These are phyloP conservation scores for Nakaseomyces kungkrabaensis DNA, from an alignment of 1,139 yeast species.

Conservation along the genomic window DNA sequence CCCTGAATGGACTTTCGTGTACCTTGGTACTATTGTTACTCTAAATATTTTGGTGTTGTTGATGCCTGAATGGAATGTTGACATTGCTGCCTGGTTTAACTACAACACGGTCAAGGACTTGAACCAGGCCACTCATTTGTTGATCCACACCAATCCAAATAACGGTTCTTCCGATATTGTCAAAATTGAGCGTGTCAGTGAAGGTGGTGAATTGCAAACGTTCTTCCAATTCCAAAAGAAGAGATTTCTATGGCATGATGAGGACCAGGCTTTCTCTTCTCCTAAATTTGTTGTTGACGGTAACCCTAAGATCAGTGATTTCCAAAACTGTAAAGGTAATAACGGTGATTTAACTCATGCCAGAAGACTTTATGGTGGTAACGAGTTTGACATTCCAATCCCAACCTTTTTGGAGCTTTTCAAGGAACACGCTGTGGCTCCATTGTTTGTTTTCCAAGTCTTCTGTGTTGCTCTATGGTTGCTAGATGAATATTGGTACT, in stretches of 20 bases:
- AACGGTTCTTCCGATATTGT: constrained; percentile 81
- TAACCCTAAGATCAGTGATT: constrained; percentile 45
- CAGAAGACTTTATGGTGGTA: constrained; percentile 64
- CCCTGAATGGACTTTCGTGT: constrained; percentile 75
- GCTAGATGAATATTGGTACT: constrained; percentile 96
- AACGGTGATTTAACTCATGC: constrained; percentile 46
- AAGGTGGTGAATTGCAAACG: constrained; percentile 54
- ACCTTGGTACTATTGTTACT: constrained; percentile 61
- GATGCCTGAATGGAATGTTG: constrained; percentile 92
- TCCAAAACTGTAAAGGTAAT: constrained; percentile 58
- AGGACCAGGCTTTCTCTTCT: constrained; percentile 54
- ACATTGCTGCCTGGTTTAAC: constrained; percentile 62
- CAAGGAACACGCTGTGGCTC: constrained; percentile 97
- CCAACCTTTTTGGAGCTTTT: constrained; percentile 87
- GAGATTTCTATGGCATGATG: constrained; percentile 62
- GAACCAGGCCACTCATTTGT: constrained; percentile 57
- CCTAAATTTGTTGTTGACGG: constrained; percentile 72
- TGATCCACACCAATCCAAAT: constrained; percentile 75
- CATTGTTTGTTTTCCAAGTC: constrained; percentile 91
- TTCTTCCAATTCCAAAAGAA: constrained; percentile 88
- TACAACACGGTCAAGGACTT: constrained; percentile 44
- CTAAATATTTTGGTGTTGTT: constrained; percentile 70
- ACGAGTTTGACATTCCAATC: constrained; percentile 86
- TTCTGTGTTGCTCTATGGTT: constrained; percentile 95
- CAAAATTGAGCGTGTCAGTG: constrained; percentile 46